Evolutionary conservation across 768 basidiomycete species (phyloP).

Genomic region (Leccinum subgranulosum): DNA sequence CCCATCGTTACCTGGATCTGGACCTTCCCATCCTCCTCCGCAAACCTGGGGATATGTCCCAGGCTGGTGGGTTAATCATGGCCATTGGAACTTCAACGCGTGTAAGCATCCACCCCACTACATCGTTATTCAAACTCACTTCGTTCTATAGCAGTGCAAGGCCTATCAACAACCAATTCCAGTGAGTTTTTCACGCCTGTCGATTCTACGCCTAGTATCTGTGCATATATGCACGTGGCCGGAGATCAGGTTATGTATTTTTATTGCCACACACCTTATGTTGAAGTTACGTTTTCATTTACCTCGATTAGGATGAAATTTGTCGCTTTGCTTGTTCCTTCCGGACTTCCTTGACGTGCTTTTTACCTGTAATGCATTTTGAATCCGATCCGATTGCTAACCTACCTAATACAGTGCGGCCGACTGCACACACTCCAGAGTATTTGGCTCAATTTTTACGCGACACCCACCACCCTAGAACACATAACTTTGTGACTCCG

Average conservation of each 20-base stretch:
- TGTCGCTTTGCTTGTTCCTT: neutral
- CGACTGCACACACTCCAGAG: slow-evolving; percentile 1
- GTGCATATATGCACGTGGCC: neutral
- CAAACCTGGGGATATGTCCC: neutral
- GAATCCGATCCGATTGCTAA: slow-evolving; percentile 4
- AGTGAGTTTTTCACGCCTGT: slow-evolving; percentile 6
- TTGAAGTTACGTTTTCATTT: neutral
- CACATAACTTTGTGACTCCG: neutral
- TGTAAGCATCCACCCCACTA: slow-evolving; percentile 2
- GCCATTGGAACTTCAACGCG: slow-evolving; percentile 7
- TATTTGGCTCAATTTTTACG: neutral
- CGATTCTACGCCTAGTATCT: neutral
- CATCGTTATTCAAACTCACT: neutral
- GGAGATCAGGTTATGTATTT: too few species aligned
- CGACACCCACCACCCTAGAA: neutral
- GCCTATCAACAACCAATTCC: neutral
- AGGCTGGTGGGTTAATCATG: slow-evolving; percentile 1
- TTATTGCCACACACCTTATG: neutral
- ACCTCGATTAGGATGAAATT: neutral
- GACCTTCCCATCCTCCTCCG: neutral
- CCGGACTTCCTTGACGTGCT: neutral
- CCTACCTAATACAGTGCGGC: neutral
- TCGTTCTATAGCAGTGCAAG: slow-evolving; percentile 1
- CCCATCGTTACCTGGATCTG: neutral
- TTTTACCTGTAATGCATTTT: neutral